Conservation (phyloP, 2,329 filamentous ascomycete genomes). For the Phoma sp. region DNA sequence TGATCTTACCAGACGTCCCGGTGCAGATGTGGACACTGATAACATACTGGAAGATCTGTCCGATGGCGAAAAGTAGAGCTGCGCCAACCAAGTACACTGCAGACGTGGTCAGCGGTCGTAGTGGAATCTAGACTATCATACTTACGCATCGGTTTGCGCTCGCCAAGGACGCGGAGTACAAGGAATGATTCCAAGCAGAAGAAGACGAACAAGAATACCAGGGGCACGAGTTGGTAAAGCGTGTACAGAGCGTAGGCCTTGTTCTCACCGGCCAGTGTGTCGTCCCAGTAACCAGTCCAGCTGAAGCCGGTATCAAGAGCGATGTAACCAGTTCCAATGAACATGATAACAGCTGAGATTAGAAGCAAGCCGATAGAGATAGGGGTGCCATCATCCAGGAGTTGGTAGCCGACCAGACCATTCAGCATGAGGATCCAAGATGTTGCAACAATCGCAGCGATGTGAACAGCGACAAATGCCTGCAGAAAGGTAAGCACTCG, state of each 20-base stretch:
- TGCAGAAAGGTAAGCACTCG: slow-evolving; percentile 44
- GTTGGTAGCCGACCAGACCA: slow-evolving; percentile 87
- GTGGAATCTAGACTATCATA: slow-evolving; percentile 17
- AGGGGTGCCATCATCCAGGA: slow-evolving; percentile 90
- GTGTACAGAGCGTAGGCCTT: slow-evolving; percentile 89
- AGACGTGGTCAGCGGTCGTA: slow-evolving; percentile 21
- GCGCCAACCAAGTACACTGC: slow-evolving; percentile 76
- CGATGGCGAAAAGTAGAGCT: slow-evolving; percentile 82
- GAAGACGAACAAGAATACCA: slow-evolving; percentile 88
- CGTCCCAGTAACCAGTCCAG: slow-evolving; percentile 81
- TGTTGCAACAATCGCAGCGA: slow-evolving; percentile 86
- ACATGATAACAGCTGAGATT: slow-evolving; percentile 71
- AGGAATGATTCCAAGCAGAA: slow-evolving; percentile 83
- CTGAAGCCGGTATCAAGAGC: slow-evolving; percentile 88
- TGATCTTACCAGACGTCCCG: slow-evolving; percentile 82
- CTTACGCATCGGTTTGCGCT: slow-evolving; percentile 85
- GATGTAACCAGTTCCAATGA: slow-evolving; percentile 94
- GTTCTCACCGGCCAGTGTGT: slow-evolving; percentile 55
- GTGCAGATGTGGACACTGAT: slow-evolving; percentile 90
- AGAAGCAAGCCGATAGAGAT: slow-evolving; percentile 79
- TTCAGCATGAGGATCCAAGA: slow-evolving; percentile 93
- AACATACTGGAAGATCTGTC: slow-evolving; percentile 95
- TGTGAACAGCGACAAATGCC: slow-evolving; percentile 88
- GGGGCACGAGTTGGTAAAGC: slow-evolving; percentile 85
- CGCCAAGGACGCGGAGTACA: slow-evolving; percentile 84